Conservation (phyloP, 768 basidiomycete genomes). For the Kwoniella sp. region DNA sequence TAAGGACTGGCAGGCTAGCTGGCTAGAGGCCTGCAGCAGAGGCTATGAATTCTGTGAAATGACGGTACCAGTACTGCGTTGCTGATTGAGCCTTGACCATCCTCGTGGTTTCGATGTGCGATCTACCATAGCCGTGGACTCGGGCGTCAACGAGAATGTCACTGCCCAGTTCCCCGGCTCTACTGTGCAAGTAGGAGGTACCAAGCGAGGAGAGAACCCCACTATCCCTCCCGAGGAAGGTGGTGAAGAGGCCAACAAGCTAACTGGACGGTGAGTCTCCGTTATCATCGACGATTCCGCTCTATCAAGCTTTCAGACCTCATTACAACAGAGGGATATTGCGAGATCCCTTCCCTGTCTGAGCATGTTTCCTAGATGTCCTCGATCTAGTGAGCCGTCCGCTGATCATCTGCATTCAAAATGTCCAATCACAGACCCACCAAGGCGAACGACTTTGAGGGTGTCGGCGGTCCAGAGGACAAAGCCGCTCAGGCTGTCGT, state of each 20-base stretch:
- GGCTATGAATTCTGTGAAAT: no score
- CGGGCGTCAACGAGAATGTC: slow-evolving; percentile 43
- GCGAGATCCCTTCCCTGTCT: slow-evolving; percentile 1
- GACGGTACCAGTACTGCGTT: neutral
- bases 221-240: slow-evolving; percentile 43
- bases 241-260: slow-evolving; percentile 32
- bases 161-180: slow-evolving; percentile 45
- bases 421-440: slow-evolving; percentile 25
- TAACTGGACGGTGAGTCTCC: slow-evolving; percentile 34
- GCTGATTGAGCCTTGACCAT: no score
- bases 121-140: slow-evolving; percentile 23
- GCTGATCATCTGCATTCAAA: neutral
- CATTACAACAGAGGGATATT: neutral
- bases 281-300: neutral
- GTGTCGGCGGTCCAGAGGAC: slow-evolving; percentile 40
- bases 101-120: neutral
- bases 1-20: no score
- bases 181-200: slow-evolving; percentile 43
- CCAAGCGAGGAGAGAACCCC: slow-evolving; percentile 42
- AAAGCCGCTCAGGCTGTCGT: slow-evolving; percentile 26
- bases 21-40: neutral
- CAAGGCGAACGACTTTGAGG: slow-evolving; percentile 42
- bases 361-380: neutral
- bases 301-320: no score
- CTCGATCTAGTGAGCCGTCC: neutral